Evolutionary conservation across 345 rosid genomes (phyloP), one percentile per base, ranked within the genome.

Genomic region (Syzygium grande): DNA sequence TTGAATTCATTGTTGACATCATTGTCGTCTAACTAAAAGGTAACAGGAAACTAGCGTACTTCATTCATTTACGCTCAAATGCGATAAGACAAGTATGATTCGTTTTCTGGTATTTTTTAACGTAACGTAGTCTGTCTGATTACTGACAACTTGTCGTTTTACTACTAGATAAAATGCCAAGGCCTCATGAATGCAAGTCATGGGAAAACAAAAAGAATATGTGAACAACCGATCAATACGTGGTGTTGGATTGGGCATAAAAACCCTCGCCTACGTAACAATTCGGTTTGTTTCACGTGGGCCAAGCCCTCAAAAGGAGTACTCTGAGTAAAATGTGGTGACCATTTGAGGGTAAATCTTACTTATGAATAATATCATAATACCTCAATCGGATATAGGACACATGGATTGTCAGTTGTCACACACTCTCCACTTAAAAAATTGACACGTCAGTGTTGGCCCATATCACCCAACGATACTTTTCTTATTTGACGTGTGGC

Each of bases 361-460:
- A 61, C 2, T 61, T 14, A 27, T 27, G 68, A 27, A 59, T 59
- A 59, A 59, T 3, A 27, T 23, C 61, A 59, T 17, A 61, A 59
- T n/a, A 19, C 22, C 38, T n/a, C 9, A 34, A 6, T 9, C 7
- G 30, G 9, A n/a, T 61, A 14, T n/a, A n/a, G 19, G 73, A 6
- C 7, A 0, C 3, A 0, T 61, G 38, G 30, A 13, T n/a, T n/a
- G 30, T 3, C 38, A 0, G 4, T n/a, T 6, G 19, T n/a, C 30
- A 16, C 38, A 6, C 38, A 13, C 19, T 61, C 4, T 2, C 16
- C 73, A 13, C 38, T 61, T n/a, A 29, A n/a, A n/a, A 63, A 61
- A 63, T 63, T 3, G 77, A 7, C 77, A 63, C 77, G 8, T 63
- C 8, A 2, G 68, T 14, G 34, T 63, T 27, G 17, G 9, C 15